A percentile compares a stretch with the other conserved stretches of the same genome.
phyloP scores from a whole-genome alignment of 805 yeast genomes.

The Myxozyma monticola region DNA sequence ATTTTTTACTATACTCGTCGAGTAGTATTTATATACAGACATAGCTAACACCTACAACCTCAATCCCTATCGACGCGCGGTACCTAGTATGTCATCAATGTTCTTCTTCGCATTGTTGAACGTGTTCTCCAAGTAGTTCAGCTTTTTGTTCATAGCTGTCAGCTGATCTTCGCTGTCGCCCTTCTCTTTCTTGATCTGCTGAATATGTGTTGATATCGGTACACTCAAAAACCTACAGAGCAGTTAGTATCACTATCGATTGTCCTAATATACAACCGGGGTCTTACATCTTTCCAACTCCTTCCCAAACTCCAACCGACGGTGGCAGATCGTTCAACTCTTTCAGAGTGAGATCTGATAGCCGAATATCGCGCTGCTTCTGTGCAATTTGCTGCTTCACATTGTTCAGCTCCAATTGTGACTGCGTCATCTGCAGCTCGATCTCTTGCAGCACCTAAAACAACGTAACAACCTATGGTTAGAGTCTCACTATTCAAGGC shows the following conservation, averaged over 20 bases:
- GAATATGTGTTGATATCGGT: slow-evolving; percentile 22
- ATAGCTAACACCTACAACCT: too few species aligned
- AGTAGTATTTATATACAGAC: too few species aligned
- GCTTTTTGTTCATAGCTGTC: slow-evolving; percentile 24
- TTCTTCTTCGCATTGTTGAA: slow-evolving; percentile 28
- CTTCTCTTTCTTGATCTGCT: slow-evolving; percentile 19
- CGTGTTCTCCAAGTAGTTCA: slow-evolving; percentile 24
- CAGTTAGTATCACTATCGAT: not conserved
- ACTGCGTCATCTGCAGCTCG: slow-evolving; percentile 19
- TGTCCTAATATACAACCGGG: not conserved
- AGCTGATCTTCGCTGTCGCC: slow-evolving; percentile 24
- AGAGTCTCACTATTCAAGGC: not conserved
- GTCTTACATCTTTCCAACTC: slow-evolving; percentile 29
- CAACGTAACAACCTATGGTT: not conserved
- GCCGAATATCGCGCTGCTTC: slow-evolving; percentile 22
- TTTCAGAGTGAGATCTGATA: slow-evolving; percentile 23
- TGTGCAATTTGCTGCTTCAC: slow-evolving; percentile 25
- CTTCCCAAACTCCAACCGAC: slow-evolving; percentile 30
- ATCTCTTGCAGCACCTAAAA: slow-evolving; percentile 30
- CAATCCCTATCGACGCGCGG: not conserved
- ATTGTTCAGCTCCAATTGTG: slow-evolving; percentile 26
- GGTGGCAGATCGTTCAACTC: slow-evolving; percentile 23
- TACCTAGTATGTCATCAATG: slow-evolving; percentile 26
- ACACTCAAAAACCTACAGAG: slow-evolving; percentile 24
- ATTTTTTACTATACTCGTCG: too few species aligned